A percentile compares a stretch with the other conserved stretches of the same genome.
Evolutionary conservation across 768 basidiomycete genomes (phyloP).

Genomic region (Tremella fuciformis): DNA sequence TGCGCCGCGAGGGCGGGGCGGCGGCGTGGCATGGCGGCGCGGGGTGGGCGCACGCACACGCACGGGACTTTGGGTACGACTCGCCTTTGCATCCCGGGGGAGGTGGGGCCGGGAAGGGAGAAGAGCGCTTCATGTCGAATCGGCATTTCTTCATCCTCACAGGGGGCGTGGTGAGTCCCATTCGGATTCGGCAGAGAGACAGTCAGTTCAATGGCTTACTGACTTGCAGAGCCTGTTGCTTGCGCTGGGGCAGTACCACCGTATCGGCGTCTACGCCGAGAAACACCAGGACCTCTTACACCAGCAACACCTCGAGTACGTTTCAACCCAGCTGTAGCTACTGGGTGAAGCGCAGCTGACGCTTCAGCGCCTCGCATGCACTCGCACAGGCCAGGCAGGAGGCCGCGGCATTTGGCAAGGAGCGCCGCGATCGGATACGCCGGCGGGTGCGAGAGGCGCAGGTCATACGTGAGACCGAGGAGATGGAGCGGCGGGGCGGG

Average conservation of each 20-base stretch:
- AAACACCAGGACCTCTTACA: neutral
- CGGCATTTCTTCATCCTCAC: slow-evolving; percentile 36
- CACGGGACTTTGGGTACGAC: neutral
- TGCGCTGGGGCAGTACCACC: neutral
- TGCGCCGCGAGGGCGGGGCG: slow-evolving; percentile 28
- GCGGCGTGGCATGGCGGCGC: slow-evolving; percentile 21
- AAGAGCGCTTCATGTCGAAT: slow-evolving; percentile 47
- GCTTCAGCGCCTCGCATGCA: slow-evolving; percentile 44
- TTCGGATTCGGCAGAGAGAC: neutral
- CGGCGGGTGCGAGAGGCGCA: slow-evolving; percentile 37
- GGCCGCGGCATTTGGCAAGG: slow-evolving; percentile 44
- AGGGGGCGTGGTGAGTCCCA: slow-evolving; percentile 29
- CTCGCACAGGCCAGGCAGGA: slow-evolving; percentile 46
- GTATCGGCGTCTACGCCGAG: neutral
- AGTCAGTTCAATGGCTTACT: too few relatives aligned
- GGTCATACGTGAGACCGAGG: slow-evolving; percentile 42
- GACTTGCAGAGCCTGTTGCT: slow-evolving; percentile 1
- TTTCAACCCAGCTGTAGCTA: neutral
- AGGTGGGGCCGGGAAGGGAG: slow-evolving; percentile 21
- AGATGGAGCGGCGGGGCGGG: slow-evolving; percentile 18
- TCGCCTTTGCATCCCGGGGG: slow-evolving; percentile 16
- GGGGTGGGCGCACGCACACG: neutral
- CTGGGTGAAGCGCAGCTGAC: neutral
- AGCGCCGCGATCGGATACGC: slow-evolving; percentile 46
- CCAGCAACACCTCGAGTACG: slow-evolving; percentile 6